These are phyloP conservation scores for Talaromyces verruculosus DNA, from an alignment of 2,329 filamentous ascomycete species.

Conservation along the genomic window DNA sequence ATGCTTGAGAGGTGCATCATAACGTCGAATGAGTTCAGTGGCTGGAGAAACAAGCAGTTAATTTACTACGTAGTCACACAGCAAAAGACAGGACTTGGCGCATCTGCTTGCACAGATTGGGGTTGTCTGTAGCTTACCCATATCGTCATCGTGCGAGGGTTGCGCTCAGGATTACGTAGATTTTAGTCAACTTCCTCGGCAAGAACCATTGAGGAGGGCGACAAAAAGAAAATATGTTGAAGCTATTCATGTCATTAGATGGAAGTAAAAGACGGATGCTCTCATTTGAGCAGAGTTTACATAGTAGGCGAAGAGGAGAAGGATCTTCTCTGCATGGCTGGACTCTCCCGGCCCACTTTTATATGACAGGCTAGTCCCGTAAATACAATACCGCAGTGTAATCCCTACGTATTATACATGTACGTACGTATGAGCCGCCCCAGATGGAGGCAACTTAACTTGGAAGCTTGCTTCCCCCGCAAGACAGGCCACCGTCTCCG, in stretches of 20 bases:
- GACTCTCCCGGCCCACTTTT: background rate
- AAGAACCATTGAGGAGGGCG: background rate
- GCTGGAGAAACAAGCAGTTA: background rate
- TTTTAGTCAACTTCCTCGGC: background rate
- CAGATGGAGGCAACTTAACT: background rate
- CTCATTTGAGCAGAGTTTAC: background rate
- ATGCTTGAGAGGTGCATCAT: background rate
- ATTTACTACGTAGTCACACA: constrained; percentile 1
- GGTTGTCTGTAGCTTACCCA: background rate
- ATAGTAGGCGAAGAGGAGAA: background rate
- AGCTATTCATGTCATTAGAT: constrained; percentile 3
- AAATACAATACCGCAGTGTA: background rate
- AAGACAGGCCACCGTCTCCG: constrained; percentile 13
- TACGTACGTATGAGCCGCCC: background rate
- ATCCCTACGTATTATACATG: background rate
- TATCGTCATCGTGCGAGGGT: constrained; percentile 3
- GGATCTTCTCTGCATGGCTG: constrained; percentile 3
- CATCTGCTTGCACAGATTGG: background rate
- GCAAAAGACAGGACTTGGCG: constrained; percentile 1
- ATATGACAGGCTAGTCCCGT: background rate
- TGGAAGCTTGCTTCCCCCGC: constrained; percentile 11
- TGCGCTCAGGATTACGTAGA: background rate
- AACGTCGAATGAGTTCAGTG: constrained; percentile 9
- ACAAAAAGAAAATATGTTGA: background rate
- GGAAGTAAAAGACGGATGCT: background rate